Base-by-base conservation (phyloP, 2,329 filamentous ascomycete genomes). In the Venturia effusa region DNA sequence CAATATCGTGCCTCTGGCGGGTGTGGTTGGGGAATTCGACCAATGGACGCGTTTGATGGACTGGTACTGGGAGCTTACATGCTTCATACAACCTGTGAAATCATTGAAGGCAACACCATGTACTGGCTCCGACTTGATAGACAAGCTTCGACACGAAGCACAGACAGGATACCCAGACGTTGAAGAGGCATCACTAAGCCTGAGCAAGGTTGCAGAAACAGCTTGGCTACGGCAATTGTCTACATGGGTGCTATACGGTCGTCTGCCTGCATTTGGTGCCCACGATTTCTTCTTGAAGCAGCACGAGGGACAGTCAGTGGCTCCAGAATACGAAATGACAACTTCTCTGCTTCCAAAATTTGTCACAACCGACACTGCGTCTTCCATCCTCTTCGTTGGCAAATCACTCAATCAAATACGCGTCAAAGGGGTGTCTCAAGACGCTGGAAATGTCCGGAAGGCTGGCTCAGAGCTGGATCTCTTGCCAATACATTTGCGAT, bases 161-260 rank as follows among this genome's bases (percentile, higher is more conserved):
- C 88, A 91, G 73, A 97, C 93, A 7, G 94, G 94, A 17, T 97
- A 95, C 74, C 80, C 84, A 8, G 92, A 97, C 70, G 85, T 99
- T 64, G 90, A 93, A 71, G 84, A 86, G 65, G 87, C 89, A 45
- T 88, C 91, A 0, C 77, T 85, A 67, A 84, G 87, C 65, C 78
- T 97, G 41, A 83, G 90, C n/a, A 83, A 80, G 17, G 80, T 90
- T 27, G 92, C 92, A 0, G 93, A 99, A 76, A 88, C 84, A 37
- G 89, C 92, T 10, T 99, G 94, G 94, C 78, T 97, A 71, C 89
- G 91, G 73, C 92, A 96, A 71, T 81, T 95, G 13, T 89, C 91
- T 4, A 89, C 89, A 32, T 99, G 93, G 93, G 82, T 97, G 10
- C 76, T 97, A 17, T 95, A 96, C 73, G 94, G 94, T 5, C 85